A percentile compares a stretch with the other conserved stretches of the same genome.
These are phyloP conservation scores for Penicillium macrosclerotiorum DNA, from an alignment of 495 filamentous ascomycete species.

Conservation along the genomic window DNA sequence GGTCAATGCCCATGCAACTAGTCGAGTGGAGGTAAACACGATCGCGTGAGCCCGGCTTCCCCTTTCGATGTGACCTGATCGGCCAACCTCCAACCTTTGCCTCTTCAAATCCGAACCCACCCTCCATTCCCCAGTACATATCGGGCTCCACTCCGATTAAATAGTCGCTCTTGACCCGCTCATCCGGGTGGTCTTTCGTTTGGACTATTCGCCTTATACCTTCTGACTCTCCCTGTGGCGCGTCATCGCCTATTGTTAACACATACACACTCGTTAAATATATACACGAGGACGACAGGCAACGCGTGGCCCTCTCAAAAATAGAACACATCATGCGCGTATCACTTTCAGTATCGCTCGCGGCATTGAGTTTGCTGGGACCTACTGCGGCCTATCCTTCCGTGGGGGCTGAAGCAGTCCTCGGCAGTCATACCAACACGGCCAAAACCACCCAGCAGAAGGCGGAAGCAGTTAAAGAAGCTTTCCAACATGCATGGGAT, in stretches of 20 bases:
- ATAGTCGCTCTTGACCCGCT: slow-evolving; percentile 3
- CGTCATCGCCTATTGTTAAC: neutral
- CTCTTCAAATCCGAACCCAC: no score
- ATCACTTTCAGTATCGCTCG: slow-evolving; percentile 25
- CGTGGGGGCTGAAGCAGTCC: slow-evolving; percentile 8
- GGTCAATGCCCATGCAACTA: no score
- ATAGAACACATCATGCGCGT: slow-evolving; percentile 27
- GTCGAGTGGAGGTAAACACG: slow-evolving; percentile 17
- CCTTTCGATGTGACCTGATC: slow-evolving; percentile 10
- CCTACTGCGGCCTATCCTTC: slow-evolving; percentile 22
- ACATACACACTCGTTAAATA: neutral
- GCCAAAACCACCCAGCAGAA: slow-evolving; percentile 40
- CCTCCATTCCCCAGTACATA: slow-evolving; percentile 1
- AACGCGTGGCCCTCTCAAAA: neutral
- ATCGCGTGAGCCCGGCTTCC: slow-evolving; percentile 18
- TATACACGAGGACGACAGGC: no score
- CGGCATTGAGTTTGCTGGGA: slow-evolving; percentile 26
- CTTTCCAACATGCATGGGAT: slow-evolving; percentile 76
- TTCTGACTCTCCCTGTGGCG: neutral
- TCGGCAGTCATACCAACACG: neutral
- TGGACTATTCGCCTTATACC: neutral
- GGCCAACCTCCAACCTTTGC: no score
- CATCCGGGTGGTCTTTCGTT: neutral
- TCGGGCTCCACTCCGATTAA: slow-evolving; percentile 4
- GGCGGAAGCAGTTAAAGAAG: slow-evolving; percentile 67